Evolutionary conservation across 2,329 filamentous ascomycete species (phyloP), one percentile per base, ranked within the genome.

Genomic region (Aphanoascus verrucosus): DNA sequence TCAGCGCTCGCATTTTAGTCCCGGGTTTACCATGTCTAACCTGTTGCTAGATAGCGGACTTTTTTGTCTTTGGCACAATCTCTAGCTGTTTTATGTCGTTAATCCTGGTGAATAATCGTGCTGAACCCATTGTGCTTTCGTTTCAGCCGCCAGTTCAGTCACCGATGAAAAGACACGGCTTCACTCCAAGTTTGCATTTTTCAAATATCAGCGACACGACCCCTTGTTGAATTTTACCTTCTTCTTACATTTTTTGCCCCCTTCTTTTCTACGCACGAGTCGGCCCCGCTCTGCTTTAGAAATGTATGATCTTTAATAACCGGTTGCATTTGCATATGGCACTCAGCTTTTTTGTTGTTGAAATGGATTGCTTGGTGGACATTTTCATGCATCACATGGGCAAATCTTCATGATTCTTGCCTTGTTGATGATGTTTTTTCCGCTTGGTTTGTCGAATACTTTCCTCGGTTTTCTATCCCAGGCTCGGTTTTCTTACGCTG

Each of bases 241-340:
- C 35, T 37, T 37, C 35, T 37, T 37, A 37, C 35, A n/a, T 37
- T 37, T n/a, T 12, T 37, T 12, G 9, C 8, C 11, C 35, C 35
- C 12, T 37, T 11, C 12, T 3, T n/a, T 4, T 11, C 35, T 12
- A 3, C 35, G 3, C n/a, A 3, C 2, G 11, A 37, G n/a, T 37
- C n/a, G 35, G 35, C 8, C 35, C 35, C 31, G 9, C n/a, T 23
- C 14, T n/a, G 14, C 31, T 14, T 40, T 49, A 38, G 32, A 15
- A 49, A 15, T 49, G 46, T 49, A 40, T 40, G 19, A 40, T 40
- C 2, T 40, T 49, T 49, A 31, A 49, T 48, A 9, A 46, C 28
- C n/a, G 17, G 14, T 38, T 40, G 5, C 35, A 31, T 7, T 41
- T 31, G 12, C 12, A 31, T 40, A n/a, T 49, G 46, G 20, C 9